Conservation (phyloP, 768 basidiomycete genomes). For the Mycena haematopus region DNA sequence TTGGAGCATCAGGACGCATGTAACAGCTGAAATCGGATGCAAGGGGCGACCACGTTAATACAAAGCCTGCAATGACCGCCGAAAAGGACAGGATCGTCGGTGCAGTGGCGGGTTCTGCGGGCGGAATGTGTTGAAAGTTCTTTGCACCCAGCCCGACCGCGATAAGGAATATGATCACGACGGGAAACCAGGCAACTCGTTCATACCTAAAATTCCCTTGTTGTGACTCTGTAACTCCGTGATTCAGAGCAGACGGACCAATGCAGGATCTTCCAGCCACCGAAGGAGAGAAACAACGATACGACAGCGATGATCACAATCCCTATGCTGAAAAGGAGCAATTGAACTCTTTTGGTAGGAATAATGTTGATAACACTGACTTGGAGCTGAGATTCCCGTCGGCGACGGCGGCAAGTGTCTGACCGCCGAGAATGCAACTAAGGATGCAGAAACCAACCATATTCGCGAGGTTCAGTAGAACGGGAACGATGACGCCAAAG, state of each 20-base stretch:
- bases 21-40: slow-evolving; percentile 82
- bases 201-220: slow-evolving; percentile 60
- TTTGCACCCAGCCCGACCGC: slow-evolving; percentile 78
- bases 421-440: slow-evolving; percentile 75
- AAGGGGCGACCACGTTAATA: slow-evolving; percentile 65
- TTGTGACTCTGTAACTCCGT: no score
- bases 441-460: slow-evolving; percentile 76
- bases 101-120: slow-evolving; percentile 61
- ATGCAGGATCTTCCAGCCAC: slow-evolving; percentile 57
- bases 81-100: slow-evolving; percentile 66
- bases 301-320: slow-evolving; percentile 79
- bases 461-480: slow-evolving; percentile 65
- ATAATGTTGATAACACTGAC: slow-evolving; percentile 36
- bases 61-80: slow-evolving; percentile 75
- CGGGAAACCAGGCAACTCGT: slow-evolving; percentile 76
- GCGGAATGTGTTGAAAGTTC: slow-evolving; percentile 58
- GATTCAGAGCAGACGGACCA: slow-evolving; percentile 39
- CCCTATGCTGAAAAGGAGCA: slow-evolving; percentile 60
- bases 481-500: slow-evolving; percentile 67
- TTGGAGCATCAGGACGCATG: slow-evolving; percentile 61
- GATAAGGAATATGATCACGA: slow-evolving; percentile 75
- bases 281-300: slow-evolving; percentile 69
- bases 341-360: background rate
- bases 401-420: slow-evolving; percentile 50
- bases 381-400: slow-evolving; percentile 50